Percentiles rank a stretch among this genome's conserved stretches.
These are phyloP conservation scores for Biscogniauxia mediterranea DNA, from an alignment of 2,329 filamentous ascomycete species.

Conservation along the genomic window DNA sequence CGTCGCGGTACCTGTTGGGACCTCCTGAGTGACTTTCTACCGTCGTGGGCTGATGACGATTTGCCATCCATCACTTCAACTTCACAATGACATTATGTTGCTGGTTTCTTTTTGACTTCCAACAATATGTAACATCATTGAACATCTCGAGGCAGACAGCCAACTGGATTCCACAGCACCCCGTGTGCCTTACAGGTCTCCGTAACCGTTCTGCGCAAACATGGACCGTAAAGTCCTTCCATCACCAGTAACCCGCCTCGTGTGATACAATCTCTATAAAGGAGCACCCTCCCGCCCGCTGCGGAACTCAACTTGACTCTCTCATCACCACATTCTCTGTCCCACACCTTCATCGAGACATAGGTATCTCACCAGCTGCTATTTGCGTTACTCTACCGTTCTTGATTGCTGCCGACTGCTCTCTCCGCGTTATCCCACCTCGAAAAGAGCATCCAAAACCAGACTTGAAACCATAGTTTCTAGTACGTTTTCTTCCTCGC, in stretches of 20 bases:
- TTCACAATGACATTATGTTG: constrained; percentile 9
- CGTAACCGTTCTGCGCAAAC: constrained; percentile 13
- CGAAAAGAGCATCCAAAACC: background rate
- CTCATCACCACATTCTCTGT: background rate
- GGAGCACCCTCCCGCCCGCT: constrained; percentile 18
- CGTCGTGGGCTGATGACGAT: constrained; percentile 13
- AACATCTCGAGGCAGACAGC: constrained; percentile 14
- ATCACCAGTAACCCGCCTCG: constrained; percentile 12
- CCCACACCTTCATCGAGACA: constrained; percentile 13
- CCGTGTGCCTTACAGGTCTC: constrained; percentile 10
- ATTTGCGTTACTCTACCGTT: constrained; percentile 4
- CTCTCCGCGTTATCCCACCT: background rate
- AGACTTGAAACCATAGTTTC: background rate
- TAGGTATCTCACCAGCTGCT: constrained; percentile 7
- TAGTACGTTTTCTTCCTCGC: background rate
- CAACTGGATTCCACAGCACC: constrained; percentile 10
- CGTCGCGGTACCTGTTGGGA: constrained; percentile 12
- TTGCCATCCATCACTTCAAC: constrained; percentile 19
- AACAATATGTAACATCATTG: constrained; percentile 8
- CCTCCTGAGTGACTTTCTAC: constrained; percentile 7
- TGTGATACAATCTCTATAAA: constrained; percentile 24
- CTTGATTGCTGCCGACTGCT: background rate
- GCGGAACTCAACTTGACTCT: constrained; percentile 14
- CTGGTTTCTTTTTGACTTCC: constrained; percentile 8
- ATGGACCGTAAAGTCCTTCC: constrained; percentile 14